Evolutionary conservation across 805 yeast genomes (phyloP), one percentile per base, ranked within the genome.

Genomic region (Myxozyma vanderwaltii): DNA sequence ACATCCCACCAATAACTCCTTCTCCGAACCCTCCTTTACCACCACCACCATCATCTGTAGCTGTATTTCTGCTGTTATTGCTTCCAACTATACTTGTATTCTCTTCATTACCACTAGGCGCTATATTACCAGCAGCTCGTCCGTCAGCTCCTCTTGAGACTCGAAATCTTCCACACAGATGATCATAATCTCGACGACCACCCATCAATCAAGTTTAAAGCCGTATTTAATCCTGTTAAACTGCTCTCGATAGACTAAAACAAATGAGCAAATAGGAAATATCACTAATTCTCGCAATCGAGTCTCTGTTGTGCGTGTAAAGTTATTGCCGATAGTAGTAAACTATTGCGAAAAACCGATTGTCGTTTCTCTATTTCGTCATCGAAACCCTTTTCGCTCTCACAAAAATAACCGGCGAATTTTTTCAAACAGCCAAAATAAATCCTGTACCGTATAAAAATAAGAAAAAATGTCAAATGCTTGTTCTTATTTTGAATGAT

Each of bases 91-190:
- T 19, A 8, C 17, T 23, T 13, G 47, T 15, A 24, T 26, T 43
- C 19, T 23, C 31, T n/a, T 15, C 24, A 24, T 23, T 43, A 17
- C 35, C 17, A 38, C 49, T 29, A n/a, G 27, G 27, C 15, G 38
- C 36, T 7, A 17, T 27, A 23, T 17, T 24, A 4, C 35, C 51
- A 15, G 35, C 51, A 15, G 36, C 40, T 8, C 43, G 43, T 26
- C 51, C 51, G 21, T 47, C 51, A 8, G 40, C 51, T 12, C 27
- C 40, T 33, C 51, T 15, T 3, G 53, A 19, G 4, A 56, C 56
- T 13, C 60, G 35, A 39, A 56, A 56, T 8, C 56, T 36, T 19
- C 60, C 45, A 46, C 60, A 56, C 5, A 56, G 41, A 52, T 56
- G 60, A 17, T 56, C 60, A 41, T 49, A 56, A 36, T 49, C 51